Evolutionary conservation across 1,284 basidiomycete genomes (phyloP).

Genomic region (Farysia itapuensis): DNA sequence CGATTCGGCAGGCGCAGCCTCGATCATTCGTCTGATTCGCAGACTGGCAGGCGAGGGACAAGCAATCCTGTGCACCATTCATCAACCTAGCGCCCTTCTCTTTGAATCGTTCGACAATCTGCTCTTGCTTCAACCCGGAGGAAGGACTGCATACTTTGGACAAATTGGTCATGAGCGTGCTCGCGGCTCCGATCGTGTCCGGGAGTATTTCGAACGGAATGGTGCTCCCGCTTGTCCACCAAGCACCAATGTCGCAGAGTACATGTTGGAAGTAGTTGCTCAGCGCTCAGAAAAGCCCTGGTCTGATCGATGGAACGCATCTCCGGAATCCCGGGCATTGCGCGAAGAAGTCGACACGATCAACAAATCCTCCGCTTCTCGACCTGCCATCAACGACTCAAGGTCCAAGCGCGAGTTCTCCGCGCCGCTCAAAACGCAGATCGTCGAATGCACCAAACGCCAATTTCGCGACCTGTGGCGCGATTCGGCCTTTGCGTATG

Average conservation of each 20-base stretch:
- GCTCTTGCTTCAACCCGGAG: slow-evolving; percentile 42
- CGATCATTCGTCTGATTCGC: slow-evolving; percentile 45
- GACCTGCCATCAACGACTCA: slow-evolving; percentile 26
- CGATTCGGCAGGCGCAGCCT: slow-evolving; percentile 40
- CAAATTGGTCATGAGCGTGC: slow-evolving; percentile 34
- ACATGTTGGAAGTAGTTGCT: slow-evolving; percentile 59
- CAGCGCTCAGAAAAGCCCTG: slow-evolving; percentile 18
- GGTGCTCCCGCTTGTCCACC: slow-evolving; percentile 42
- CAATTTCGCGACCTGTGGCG: slow-evolving; percentile 68
- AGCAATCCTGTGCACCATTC: slow-evolving; percentile 52
- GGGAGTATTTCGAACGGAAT: slow-evolving; percentile 46
- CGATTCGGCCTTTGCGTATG: slow-evolving; percentile 73
- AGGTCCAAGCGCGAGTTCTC: slow-evolving; percentile 64
- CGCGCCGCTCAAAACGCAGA: slow-evolving; percentile 65
- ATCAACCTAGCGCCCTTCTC: slow-evolving; percentile 45
- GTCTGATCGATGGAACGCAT: slow-evolving; percentile 51
- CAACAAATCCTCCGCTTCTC: slow-evolving; percentile 55
- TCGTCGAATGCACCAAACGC: slow-evolving; percentile 65
- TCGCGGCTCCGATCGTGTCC: slow-evolving; percentile 23
- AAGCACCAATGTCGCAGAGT: slow-evolving; percentile 49
- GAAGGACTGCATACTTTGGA: slow-evolving; percentile 39
- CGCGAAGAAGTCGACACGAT: slow-evolving; percentile 62
- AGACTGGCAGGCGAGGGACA: slow-evolving; percentile 43
- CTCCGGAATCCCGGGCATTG: slow-evolving; percentile 61
- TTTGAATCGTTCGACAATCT: slow-evolving; percentile 50